Base-by-base conservation (phyloP, 1,284 basidiomycete genomes). In the Cryptococcus depauperatus region DNA sequence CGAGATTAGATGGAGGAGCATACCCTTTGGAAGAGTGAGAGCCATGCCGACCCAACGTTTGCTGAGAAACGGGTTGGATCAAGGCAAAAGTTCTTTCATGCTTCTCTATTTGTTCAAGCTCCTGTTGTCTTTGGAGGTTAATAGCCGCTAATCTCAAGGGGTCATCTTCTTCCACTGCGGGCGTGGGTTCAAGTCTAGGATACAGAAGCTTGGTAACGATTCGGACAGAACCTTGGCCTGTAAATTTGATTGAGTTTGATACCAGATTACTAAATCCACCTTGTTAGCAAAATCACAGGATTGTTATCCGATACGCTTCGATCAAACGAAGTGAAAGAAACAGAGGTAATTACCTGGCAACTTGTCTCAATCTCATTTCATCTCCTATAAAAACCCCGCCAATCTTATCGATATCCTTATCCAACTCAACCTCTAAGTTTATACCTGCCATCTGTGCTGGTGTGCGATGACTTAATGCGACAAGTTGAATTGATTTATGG, bases 401-500 rank as follows among this genome's bases (percentile, higher is more conserved):
- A 40, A 83, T 79, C 57, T 77, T 72, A 57, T 92, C 88, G 48
- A 91, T 85, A 29, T 75, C 74, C 23, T 73, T 74, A 62, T 92
- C 89, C 13, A 91, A 73, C 39, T 82, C 75, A 4, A 80, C 81
- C 37, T 79, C 73, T 46, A 92, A 77, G 46, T 79, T 73, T 35
- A 90, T 75, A 26, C 77, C 76, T 14, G 83, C 77, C 23, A 83
- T 81, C 48, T 85, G 76, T 0, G 85, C 83, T 30, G 84, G 82
- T 48, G 88, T 71, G 37, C 79, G 77, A 32, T 91, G 75, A 2
- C 85, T 83, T 4, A 85, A 77, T 46, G 89, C 80, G 50, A 90
- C 76, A 3, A 84, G 83, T 16, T 80, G 79, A 72, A 92, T 82
- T 34, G 84, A 80, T 57, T 84, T 79, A 67, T 91, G 87, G 61